Conservation (phyloP, 768 basidiomycete species). For the Leccinum uliginosum region DNA sequence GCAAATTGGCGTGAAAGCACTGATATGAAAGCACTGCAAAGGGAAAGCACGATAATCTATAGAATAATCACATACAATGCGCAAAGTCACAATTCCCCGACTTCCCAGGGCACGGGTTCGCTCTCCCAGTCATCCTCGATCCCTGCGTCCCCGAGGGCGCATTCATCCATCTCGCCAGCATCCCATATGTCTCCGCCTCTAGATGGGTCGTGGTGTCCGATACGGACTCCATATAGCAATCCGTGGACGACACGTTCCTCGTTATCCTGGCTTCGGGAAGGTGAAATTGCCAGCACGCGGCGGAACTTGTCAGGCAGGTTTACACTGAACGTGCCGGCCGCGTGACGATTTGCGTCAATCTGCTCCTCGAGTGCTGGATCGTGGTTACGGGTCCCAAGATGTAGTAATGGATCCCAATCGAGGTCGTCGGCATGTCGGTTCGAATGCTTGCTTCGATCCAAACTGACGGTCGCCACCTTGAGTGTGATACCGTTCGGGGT, state of each 20-base stretch:
- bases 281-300: conserved; percentile 58
- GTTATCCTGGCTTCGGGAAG: conserved; percentile 37
- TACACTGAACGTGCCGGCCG: conserved; percentile 42
- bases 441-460: conserved; percentile 9
- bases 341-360: conserved; percentile 31
- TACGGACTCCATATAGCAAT: conserved; percentile 55
- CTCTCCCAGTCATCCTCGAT: conserved; percentile 71
- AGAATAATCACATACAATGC: conserved; percentile 28
- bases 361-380: conserved; percentile 11
- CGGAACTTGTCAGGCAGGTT: conserved; percentile 65
- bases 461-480: conserved; percentile 19
- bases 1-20: conserved; percentile 22
- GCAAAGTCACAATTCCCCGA: conserved; percentile 58
- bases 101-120: conserved; percentile 79
- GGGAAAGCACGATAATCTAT: conserved; percentile 21
- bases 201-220: conserved; percentile 52
- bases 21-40: conserved; percentile 34
- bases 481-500: conserved; percentile 14
- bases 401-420: conserved; percentile 30
- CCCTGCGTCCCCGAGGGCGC: conserved; percentile 39
- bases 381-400: conserved; percentile 22
- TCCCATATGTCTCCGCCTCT: conserved; percentile 76
- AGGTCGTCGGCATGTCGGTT: conserved; percentile 14
- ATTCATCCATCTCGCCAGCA: conserved; percentile 57
- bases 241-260: conserved; percentile 55